Conservation (phyloP, 2,329 filamentous ascomycete species). For the Furcasterigmium furcatum region DNA sequence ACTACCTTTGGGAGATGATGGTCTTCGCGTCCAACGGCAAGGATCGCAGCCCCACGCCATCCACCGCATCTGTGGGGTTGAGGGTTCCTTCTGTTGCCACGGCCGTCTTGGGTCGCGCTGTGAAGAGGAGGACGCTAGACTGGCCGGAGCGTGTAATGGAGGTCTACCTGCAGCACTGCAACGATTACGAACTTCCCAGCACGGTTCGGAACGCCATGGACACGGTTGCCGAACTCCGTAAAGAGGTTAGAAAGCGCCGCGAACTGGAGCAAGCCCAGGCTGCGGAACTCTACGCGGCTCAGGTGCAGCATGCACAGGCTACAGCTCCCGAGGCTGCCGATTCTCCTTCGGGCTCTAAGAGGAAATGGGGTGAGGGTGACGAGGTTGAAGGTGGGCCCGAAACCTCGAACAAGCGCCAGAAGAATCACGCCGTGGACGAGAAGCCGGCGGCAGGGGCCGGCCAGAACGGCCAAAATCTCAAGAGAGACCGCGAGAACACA, state of each 20-base stretch:
- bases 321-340: constrained; percentile 19
- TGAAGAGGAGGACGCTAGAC: constrained; percentile 60
- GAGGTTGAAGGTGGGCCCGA: constrained; percentile 42
- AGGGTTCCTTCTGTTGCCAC: constrained; percentile 73
- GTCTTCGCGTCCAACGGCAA: constrained; percentile 49
- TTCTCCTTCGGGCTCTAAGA: constrained; percentile 53
- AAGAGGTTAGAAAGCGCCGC: constrained; percentile 59
- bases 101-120: constrained; percentile 69
- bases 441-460: constrained; percentile 25
- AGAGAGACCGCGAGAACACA: constrained; percentile 87
- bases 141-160: constrained; percentile 76
- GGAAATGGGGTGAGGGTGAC: constrained; percentile 65
- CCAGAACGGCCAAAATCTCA: constrained; percentile 34
- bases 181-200: constrained; percentile 81
- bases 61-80: constrained; percentile 39
- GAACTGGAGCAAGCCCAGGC: constrained; percentile 63
- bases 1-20: constrained; percentile 89
- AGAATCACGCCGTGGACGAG: constrained; percentile 33
- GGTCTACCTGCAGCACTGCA: constrained; percentile 75
- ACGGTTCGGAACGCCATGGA: constrained; percentile 73
- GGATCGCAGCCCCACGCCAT: constrained; percentile 49
- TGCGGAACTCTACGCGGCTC: constrained; percentile 46
- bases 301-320: constrained; percentile 28
- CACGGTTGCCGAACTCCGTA: constrained; percentile 66
- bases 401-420: constrained; percentile 65